Conservation (phyloP, 2,329 filamentous ascomycete genomes). For the Torrubiellomyces zombiae region DNA sequence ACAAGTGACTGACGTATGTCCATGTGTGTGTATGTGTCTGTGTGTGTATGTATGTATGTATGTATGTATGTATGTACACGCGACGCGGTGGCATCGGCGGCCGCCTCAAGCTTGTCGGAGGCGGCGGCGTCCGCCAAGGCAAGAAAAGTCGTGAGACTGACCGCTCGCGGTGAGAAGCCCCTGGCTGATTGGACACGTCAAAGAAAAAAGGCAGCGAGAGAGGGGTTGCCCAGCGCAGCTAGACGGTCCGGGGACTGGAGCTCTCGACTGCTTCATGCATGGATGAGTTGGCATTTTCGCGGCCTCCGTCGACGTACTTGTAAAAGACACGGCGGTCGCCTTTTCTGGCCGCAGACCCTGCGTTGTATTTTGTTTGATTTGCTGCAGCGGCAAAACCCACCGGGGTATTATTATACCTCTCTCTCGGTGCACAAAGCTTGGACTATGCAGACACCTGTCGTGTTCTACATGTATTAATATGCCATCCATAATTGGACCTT, state of each 20-base stretch:
- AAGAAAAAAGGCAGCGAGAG: constrained; percentile 4
- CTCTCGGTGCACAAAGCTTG: too few relatives aligned
- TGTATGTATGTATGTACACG: constrained; percentile 5
- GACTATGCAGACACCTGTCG: too few relatives aligned
- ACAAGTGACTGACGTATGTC: constrained; percentile 4
- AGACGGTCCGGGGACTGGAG: constrained; percentile 5
- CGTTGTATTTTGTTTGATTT: too few relatives aligned
- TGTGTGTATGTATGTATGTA: too few relatives aligned
- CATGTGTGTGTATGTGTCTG: too few relatives aligned
- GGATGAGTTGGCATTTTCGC: constrained; percentile 60
- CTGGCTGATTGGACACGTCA: constrained; percentile 9
- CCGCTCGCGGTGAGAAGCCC: constrained; percentile 9
- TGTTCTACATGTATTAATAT: too few relatives aligned
- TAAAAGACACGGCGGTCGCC: constrained; percentile 8
- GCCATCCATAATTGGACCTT: too few relatives aligned
- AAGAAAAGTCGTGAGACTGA: constrained; percentile 3
- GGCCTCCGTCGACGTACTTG: constrained; percentile 3
- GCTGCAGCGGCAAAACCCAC: too few relatives aligned
- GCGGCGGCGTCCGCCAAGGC: background rate
- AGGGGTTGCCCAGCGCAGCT: constrained; percentile 3
- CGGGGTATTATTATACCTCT: too few relatives aligned
- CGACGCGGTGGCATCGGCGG: constrained; percentile 3
- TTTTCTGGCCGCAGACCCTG: constrained; percentile 4
- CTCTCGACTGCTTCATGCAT: constrained; percentile 45
- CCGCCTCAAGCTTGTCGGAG: too few relatives aligned